Evolutionary conservation across 441 rosid species (phyloP).

Genomic region (Manihot esculenta): DNA sequence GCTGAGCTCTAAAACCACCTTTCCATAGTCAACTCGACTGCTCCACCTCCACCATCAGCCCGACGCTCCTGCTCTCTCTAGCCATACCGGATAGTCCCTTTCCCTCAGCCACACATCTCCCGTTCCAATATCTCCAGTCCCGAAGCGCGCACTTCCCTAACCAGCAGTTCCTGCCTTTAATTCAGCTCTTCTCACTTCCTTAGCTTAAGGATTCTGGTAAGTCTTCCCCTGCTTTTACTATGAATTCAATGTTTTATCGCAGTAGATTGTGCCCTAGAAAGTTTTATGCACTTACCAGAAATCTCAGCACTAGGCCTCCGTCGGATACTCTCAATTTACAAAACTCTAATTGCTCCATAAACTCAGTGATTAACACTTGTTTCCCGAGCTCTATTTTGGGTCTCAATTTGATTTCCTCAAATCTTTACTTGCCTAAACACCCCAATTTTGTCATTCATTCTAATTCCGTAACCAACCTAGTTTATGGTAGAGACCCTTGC

Average conservation of each 20-base stretch:
- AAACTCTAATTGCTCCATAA: slow-evolving; percentile 19
- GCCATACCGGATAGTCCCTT: too few species aligned
- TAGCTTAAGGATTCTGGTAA: slow-evolving; percentile 11
- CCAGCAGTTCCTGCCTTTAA: too few species aligned
- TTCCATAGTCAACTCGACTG: too few species aligned
- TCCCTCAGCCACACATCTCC: too few species aligned
- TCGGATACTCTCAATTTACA: slow-evolving; percentile 18
- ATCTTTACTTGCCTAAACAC: slow-evolving; percentile 19
- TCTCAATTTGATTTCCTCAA: slow-evolving; percentile 24
- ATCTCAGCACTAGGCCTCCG: slow-evolving; percentile 26
- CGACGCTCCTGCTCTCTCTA: too few species aligned
- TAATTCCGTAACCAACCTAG: background rate
- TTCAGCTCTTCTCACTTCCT: background rate
- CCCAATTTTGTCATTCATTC: background rate
- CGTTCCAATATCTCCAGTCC: too few species aligned
- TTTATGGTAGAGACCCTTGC: background rate
- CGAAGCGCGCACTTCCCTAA: too few species aligned
- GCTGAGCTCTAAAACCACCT: too few species aligned
- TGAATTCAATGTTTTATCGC: slow-evolving; percentile 25
- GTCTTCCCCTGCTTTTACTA: background rate
- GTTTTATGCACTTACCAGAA: slow-evolving; percentile 29
- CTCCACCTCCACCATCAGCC: too few species aligned
- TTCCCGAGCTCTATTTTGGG: slow-evolving; percentile 29
- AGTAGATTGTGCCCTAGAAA: slow-evolving; percentile 19
- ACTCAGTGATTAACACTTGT: slow-evolving; percentile 4